Evolutionary conservation across 1,284 basidiomycete species (phyloP).

Genomic region (Leccinum pachyderme): DNA sequence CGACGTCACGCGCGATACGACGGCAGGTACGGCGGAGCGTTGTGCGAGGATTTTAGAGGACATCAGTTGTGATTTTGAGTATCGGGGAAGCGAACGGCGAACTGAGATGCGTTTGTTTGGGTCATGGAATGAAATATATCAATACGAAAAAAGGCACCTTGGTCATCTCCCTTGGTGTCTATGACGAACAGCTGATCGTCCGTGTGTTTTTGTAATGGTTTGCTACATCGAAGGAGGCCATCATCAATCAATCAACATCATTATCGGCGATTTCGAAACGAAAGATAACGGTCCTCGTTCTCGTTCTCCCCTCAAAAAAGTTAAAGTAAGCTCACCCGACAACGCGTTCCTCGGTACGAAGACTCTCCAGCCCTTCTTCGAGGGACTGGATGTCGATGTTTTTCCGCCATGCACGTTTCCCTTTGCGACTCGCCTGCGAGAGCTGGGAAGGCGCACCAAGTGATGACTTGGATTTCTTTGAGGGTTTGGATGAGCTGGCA

Average conservation of each 20-base stretch:
- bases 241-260: background rate
- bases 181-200: constrained; percentile 77
- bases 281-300: background rate
- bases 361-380: constrained; percentile 70
- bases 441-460: constrained; percentile 31
- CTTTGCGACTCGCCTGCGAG: constrained; percentile 76
- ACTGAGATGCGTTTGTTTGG: constrained; percentile 38
- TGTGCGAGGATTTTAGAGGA: constrained; percentile 82
- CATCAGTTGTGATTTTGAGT: constrained; percentile 57
- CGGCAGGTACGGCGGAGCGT: constrained; percentile 83
- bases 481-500: background rate
- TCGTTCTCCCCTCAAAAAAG: background rate
- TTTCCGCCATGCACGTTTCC: constrained; percentile 92
- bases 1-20: constrained; percentile 52
- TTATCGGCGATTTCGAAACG: background rate
- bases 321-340: constrained; percentile 54
- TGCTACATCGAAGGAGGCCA: constrained; percentile 27
- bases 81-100: constrained; percentile 54
- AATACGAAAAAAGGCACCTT: constrained; percentile 44
- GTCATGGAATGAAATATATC: background rate
- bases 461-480: constrained; percentile 13
- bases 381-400: constrained; percentile 81
- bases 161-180: constrained; percentile 78
- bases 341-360: constrained; percentile 75
- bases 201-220: constrained; percentile 58